A percentile compares a stretch with the other conserved stretches of the same genome.
Evolutionary conservation across 2,329 filamentous ascomycete genomes (phyloP).

Genomic region (Alternaria incomplexa): DNA sequence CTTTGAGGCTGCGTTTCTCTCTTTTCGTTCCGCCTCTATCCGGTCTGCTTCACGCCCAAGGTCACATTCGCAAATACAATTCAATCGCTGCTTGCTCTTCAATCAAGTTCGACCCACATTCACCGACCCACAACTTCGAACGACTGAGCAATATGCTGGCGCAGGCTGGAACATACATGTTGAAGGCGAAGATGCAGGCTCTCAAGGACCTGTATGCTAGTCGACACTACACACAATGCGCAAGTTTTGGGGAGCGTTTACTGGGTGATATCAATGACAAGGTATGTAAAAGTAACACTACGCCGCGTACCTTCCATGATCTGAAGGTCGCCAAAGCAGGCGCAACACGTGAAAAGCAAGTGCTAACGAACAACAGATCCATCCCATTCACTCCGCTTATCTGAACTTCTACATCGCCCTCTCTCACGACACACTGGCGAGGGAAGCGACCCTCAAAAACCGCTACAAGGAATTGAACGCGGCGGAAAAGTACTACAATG

Average conservation of each 20-base stretch:
- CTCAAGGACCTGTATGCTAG: slow-evolving; percentile 42
- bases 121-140: not conserved
- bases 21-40: not conserved
- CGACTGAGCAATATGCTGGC: slow-evolving; percentile 17
- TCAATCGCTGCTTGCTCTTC: slow-evolving; percentile 2
- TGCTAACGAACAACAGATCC: slow-evolving; percentile 28
- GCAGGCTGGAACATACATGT: slow-evolving; percentile 22
- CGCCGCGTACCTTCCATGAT: not conserved
- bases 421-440: slow-evolving; percentile 46
- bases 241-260: slow-evolving; percentile 33
- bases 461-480: slow-evolving; percentile 39
- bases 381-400: slow-evolving; percentile 43
- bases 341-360: not conserved
- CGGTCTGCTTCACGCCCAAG: not conserved
- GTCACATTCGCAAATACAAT: slow-evolving; percentile 2
- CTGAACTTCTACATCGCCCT: slow-evolving; percentile 49
- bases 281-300: slow-evolving; percentile 18
- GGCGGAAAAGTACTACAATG: slow-evolving; percentile 45
- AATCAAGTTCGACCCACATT: slow-evolving; percentile 7
- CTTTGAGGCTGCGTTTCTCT: slow-evolving; percentile 4
- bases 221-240: slow-evolving; percentile 47
- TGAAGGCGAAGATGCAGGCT: slow-evolving; percentile 33
- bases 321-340: not conserved
- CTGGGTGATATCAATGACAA: slow-evolving; percentile 25
- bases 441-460: slow-evolving; percentile 40